Evolutionary conservation across 768 basidiomycete genomes (phyloP).

Genomic region (Royoungia palumana): DNA sequence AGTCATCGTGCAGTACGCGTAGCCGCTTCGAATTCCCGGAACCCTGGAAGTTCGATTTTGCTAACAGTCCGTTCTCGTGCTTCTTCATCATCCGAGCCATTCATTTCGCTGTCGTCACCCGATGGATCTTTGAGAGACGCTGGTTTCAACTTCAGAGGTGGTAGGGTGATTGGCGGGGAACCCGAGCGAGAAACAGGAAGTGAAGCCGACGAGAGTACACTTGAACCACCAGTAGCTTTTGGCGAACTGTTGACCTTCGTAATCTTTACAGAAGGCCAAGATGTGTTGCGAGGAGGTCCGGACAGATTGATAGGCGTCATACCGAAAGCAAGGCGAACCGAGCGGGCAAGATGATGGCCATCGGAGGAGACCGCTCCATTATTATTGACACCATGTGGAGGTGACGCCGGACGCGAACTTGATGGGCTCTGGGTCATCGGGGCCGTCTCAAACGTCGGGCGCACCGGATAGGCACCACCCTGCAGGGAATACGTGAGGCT

Average conservation of each 20-base stretch:
- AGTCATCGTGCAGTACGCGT: slow-evolving; percentile 20
- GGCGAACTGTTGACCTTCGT: slow-evolving; percentile 12
- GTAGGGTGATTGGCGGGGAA: slow-evolving; percentile 68
- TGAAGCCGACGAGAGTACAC: slow-evolving; percentile 18
- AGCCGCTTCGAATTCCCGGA: slow-evolving; percentile 63
- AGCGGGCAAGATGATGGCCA: slow-evolving; percentile 74
- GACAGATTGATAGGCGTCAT: slow-evolving; percentile 76
- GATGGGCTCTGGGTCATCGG: slow-evolving; percentile 43
- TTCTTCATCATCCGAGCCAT: slow-evolving; percentile 20
- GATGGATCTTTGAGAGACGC: slow-evolving; percentile 10
- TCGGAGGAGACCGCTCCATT: slow-evolving; percentile 28
- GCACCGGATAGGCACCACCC: slow-evolving; percentile 8
- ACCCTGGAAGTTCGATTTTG: slow-evolving; percentile 56
- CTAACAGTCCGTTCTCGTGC: slow-evolving; percentile 15
- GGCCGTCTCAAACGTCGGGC: slow-evolving; percentile 23
- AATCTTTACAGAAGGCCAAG: slow-evolving; percentile 33
- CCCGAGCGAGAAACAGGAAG: slow-evolving; percentile 59
- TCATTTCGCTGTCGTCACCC: slow-evolving; percentile 18
- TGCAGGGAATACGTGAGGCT: slow-evolving; percentile 43
- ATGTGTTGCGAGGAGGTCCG: slow-evolving; percentile 35
- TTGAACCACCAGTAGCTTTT: slow-evolving; percentile 4
- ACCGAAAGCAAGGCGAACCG: slow-evolving; percentile 83
- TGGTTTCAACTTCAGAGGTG: slow-evolving; percentile 57
- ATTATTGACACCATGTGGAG: slow-evolving; percentile 38
- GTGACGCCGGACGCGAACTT: slow-evolving; percentile 61